Base-by-base conservation (phyloP, 225 moss, liverwort and hornwort genomes). In the Straminergon stramineum region DNA sequence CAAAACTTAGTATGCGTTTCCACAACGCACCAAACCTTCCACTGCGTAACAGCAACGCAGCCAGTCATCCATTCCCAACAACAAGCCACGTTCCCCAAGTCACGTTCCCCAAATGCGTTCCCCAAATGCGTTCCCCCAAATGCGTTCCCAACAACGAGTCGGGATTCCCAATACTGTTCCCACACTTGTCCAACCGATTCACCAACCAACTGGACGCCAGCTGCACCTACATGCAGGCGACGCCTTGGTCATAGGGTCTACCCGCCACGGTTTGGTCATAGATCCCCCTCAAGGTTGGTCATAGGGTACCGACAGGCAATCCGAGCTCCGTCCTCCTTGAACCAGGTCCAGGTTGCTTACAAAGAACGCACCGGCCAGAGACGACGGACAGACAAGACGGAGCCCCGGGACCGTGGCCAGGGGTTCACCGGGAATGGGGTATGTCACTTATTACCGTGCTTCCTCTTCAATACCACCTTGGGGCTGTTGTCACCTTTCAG, bases 311-410 rank as follows among this genome's bases (percentile, higher is more conserved):
- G 87, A 87, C 67, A 43, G 10, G 32, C 14, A 1, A 18, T 37
- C 52, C 55, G n/a, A 17, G 28, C 55, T 53, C 7, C 48, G 48
- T 48, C 48, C 20, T 39, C 56, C 13, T 7, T 12, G 75, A 52
- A 76, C 5, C 34, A 24, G 9, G 48, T 62, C 26, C 61, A 77
- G 75, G 75, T 89, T 86, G 91, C 91, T 91, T 91, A 91, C 89
- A 91, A 89, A 83, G 70, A 91, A 91, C 91, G 89, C 91, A 91
- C 89, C 82, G 82, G 30, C 82, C 13, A 82, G 45, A 20, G 21
- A 21, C 53, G 85, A 57, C 73, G 22, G 52, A 67, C 73, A 28
- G 52, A 67, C 26, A 58, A 52, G 57, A 22, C 51, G 37, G 37
- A 76, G 82, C 82, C 24, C 20, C 8, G 60, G 52, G 66, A 48